Base-by-base conservation (phyloP, 805 yeast species). In the Cyberlindnera saturnus region DNA sequence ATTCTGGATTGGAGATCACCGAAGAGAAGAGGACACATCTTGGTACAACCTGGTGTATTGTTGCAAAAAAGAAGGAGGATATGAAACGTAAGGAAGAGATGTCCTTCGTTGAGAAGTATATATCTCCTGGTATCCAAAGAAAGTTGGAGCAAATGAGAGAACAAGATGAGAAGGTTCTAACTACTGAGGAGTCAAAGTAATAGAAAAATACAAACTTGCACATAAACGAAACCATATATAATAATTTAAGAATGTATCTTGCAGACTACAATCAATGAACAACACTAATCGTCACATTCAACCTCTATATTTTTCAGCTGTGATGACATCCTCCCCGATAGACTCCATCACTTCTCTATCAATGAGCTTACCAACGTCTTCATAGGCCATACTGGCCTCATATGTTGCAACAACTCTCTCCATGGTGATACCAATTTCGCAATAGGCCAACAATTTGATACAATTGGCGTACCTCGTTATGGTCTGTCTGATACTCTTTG, bases 11-110 rank as follows among this genome's bases (percentile, higher is more conserved):
- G 43, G 90, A 85, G 51, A 75, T 93, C 36, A 86, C 89, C 2
- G 81, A 79, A 52, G 91, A 86, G 56, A 79, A 77, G 49, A 71
- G 96, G 50, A 80, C 80, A 17, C 97, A 93, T 65, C 73, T 93
- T 48, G 98, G 98, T 17, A 86, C 98, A 1, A 88, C 96, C 5
- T 90, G 93, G 93, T 75, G 84, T 64, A 71, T 84, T 51, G 79
- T 84, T 7, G 84, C 88, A 35, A 86, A 86, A 64, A 71, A 74
- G 51, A 82, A 83, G n/a, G 83, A 80, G 42, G 91, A 84, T 57
- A 70, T 74, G 6, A 69, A 67, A 55, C 67, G 66, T 37, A 56
- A 61, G 26, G 71, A 66, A 28, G 82, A 75, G 49, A 55, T 75
- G 47, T 69, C 75, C 0, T 73, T 74, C 51, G 57, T 69, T 32